phyloP scores from a whole-genome alignment of 805 yeast genomes.

The Hanseniaspora taiwanica region DNA sequence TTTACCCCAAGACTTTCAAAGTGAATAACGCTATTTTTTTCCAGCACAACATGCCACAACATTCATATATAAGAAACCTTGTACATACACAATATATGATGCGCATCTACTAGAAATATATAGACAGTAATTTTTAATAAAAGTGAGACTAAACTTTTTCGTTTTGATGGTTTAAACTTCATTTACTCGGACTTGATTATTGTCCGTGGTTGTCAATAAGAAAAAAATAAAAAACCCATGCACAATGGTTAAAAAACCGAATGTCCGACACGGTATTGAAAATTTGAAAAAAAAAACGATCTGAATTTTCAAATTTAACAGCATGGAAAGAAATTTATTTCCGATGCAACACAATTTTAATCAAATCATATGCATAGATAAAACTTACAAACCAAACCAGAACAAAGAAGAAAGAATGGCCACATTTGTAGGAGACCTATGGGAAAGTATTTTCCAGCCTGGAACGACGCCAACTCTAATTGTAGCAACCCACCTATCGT shows the following conservation, averaged over 20 bases:
- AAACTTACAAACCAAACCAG: neutral
- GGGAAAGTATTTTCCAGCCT: slow-evolving; percentile 87
- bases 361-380: neutral
- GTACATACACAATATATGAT: neutral
- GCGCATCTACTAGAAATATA: too few relatives aligned
- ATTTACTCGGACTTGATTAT: too few relatives aligned
- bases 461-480: slow-evolving; percentile 85
- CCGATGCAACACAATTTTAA: too few relatives aligned
- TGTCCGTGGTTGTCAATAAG: too few relatives aligned
- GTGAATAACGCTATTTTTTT: neutral
- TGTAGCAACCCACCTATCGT: slow-evolving; percentile 81
- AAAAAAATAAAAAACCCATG: too few relatives aligned
- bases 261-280: neutral
- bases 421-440: slow-evolving; percentile 37
- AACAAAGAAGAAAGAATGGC: slow-evolving; percentile 1
- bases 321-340: too few relatives aligned
- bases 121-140: too few relatives aligned
- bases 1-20: slow-evolving; percentile 3
- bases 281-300: neutral
- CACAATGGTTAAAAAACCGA: neutral
- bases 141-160: too few relatives aligned
- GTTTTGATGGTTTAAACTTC: too few relatives aligned
- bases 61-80: too few relatives aligned
- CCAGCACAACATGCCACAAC: too few relatives aligned
- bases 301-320: too few relatives aligned